phyloP scores from a whole-genome alignment of 306 rosid species.

The Vachellia pachyceras region DNA sequence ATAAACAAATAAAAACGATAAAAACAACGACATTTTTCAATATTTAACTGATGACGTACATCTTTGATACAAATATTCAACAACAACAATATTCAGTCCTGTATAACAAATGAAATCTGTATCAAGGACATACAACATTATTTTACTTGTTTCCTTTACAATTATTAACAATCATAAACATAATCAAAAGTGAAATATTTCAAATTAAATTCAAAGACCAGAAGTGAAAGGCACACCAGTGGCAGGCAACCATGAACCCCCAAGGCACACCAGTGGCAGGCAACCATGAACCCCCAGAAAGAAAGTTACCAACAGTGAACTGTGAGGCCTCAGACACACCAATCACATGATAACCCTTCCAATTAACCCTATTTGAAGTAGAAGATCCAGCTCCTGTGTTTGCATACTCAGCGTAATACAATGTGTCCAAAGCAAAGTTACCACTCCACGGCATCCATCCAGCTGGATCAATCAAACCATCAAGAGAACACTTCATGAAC shows the following conservation, averaged over 20 bases:
- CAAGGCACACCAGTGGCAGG: no score
- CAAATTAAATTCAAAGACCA: slow-evolving; percentile 42
- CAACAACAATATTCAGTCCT: background rate
- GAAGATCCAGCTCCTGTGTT: slow-evolving; percentile 66
- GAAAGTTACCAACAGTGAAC: slow-evolving; percentile 60
- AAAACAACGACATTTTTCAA: background rate
- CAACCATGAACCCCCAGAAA: slow-evolving; percentile 58
- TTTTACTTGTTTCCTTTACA: background rate
- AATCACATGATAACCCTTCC: slow-evolving; percentile 66
- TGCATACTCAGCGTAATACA: slow-evolving; percentile 66
- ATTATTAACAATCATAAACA: background rate
- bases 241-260: slow-evolving; percentile 76
- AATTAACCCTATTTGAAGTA: slow-evolving; percentile 56
- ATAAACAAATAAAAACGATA: background rate
- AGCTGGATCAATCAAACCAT: slow-evolving; percentile 52
- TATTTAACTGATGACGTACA: background rate
- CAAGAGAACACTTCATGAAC: slow-evolving; percentile 60
- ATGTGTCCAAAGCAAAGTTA: slow-evolving; percentile 61
- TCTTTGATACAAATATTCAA: background rate
- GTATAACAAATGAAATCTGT: background rate
- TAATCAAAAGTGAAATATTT: background rate
- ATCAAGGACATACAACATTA: background rate
- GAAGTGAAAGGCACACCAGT: slow-evolving; percentile 68
- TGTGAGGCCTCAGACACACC: slow-evolving; percentile 64
- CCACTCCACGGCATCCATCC: slow-evolving; percentile 84